Evolutionary conservation across 129 eudicot species (phyloP).

Genomic region (Chrysanthemum lavandulifolium): DNA sequence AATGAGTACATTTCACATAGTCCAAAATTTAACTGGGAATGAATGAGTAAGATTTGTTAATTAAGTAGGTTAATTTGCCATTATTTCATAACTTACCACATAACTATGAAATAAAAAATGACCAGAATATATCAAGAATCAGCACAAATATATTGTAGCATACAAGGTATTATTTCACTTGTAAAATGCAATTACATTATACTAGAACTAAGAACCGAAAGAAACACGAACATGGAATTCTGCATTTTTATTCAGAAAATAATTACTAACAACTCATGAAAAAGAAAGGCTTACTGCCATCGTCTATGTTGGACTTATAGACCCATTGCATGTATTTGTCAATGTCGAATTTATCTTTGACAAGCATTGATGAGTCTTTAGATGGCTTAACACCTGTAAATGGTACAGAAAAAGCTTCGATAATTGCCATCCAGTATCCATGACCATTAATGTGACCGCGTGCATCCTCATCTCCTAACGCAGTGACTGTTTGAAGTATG

Average conservation of each 20-base stretch:
- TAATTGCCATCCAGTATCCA: conserved; percentile 20
- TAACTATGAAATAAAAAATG: background rate
- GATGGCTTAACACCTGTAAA: conserved; percentile 6
- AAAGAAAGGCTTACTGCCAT: background rate
- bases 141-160: background rate
- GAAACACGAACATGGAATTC: background rate
- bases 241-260: background rate
- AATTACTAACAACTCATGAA: conserved; percentile 18
- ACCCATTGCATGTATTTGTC: background rate
- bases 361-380: background rate
- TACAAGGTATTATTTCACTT: conserved; percentile 6
- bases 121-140: background rate
- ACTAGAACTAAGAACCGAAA: background rate
- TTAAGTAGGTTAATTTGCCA: background rate
- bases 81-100: background rate
- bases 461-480: background rate
- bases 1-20: no score
- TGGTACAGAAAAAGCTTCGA: conserved; percentile 11
- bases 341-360: background rate
- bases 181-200: conserved; percentile 1
- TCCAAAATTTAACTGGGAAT: background rate
- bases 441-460: background rate
- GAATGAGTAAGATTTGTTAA: background rate
- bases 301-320: background rate
- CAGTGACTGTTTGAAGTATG: conserved; percentile 32